Conservation (phyloP, 805 yeast species). For the Myxozyma lipomycoides region DNA sequence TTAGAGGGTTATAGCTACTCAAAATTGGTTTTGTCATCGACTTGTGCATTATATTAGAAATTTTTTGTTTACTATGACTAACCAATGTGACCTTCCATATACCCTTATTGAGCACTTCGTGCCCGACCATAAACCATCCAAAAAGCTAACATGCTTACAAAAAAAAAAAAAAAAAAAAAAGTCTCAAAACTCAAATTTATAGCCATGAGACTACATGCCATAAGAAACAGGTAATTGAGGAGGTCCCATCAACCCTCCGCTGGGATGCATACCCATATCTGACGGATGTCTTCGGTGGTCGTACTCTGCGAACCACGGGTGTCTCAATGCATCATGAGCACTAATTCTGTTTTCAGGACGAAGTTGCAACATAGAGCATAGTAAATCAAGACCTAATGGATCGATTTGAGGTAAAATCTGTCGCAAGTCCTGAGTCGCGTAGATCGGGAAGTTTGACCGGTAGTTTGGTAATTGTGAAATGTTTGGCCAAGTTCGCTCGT, state of each 20-base stretch:
- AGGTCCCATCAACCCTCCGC: slow-evolving; percentile 20
- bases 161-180: no score
- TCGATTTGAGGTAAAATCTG: slow-evolving; percentile 65
- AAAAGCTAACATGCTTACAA: no score
- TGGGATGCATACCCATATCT: slow-evolving; percentile 6
- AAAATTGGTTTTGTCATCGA: no score
- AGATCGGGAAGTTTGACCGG: slow-evolving; percentile 76
- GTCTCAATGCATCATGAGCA: slow-evolving; percentile 52
- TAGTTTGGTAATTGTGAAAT: slow-evolving; percentile 84
- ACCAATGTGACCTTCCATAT: no score
- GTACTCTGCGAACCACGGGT: slow-evolving; percentile 80
- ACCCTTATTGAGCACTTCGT: no score
- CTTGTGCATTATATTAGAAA: no score
- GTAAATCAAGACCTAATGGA: slow-evolving; percentile 61
- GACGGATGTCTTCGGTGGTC: slow-evolving; percentile 31
- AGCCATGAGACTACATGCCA: slow-evolving; percentile 7
- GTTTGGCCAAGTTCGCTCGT: slow-evolving; percentile 97
- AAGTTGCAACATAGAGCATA: slow-evolving; percentile 52
- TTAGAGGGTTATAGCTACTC: no score
- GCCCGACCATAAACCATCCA: no score
- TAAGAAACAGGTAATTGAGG: slow-evolving; percentile 21
- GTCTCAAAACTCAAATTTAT: background rate
- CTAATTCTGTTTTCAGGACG: slow-evolving; percentile 52
- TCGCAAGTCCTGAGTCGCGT: slow-evolving; percentile 82
- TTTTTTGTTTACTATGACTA: no score